Base-by-base conservation (phyloP, 2,329 filamentous ascomycete genomes). In the Penicillium sp. region DNA sequence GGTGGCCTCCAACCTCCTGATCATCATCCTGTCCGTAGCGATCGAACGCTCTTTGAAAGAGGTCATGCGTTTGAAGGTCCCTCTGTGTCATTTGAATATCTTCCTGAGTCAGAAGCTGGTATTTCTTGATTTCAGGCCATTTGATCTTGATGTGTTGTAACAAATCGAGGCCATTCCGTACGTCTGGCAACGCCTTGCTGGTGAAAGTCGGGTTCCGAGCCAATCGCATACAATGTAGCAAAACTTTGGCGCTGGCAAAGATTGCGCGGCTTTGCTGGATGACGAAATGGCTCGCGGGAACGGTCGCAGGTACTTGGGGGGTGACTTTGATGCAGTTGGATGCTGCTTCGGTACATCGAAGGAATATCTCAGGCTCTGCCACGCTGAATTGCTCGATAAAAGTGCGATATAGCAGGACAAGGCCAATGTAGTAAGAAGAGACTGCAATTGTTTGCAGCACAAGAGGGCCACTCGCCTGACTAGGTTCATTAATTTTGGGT, bases 91-190 rank as follows among this genome's bases (percentile, higher is more conserved):
- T 28, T 0, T 39, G 10, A 44, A 54, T 50, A 8, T 54, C 52
- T 18, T 50, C 34, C 33, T 51, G 38, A 1, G 43, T 51, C 9
- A 51, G 29, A 5, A 29, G 13, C 10, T 54, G 47, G 15, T 54
- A 54, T 38, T 47, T 50, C 12, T 51, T 51, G 39, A 54, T 51
- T 13, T 54, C 52, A 3, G 52, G 52, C 52, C 52, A 54, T 23
- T 54, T 38, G 18, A 54, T 51, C 33, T 51, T 54, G 10, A 47
- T 34, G 18, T 51, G 21, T 16, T 43, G 39, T 6, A 54, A 33
- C 43, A 51, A 47, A 8, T 51, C 41, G 18, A 50, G 44, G 16
- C 47, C 52, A 13, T 12, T 41, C 39, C 51, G 43, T n/a, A 54
- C 47, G 9, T 54, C 47, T 2, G 52, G 26, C 52, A 43, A 51